Evolutionary conservation across 345 rosid genomes (phyloP), one percentile per base, ranked within the genome.

Genomic region (Turritis glabra): DNA sequence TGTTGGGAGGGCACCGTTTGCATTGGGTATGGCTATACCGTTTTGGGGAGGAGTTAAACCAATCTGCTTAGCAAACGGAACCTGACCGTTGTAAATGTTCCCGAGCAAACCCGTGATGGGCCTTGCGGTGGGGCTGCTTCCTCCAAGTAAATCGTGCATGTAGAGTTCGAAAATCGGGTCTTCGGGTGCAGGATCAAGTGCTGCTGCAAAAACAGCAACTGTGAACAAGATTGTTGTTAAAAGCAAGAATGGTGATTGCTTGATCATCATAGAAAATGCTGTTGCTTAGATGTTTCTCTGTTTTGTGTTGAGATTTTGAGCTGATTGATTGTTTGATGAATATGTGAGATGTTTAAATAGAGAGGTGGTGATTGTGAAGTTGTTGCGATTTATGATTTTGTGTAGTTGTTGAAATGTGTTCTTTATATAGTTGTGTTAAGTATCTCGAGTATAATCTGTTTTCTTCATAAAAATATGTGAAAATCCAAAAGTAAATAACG

Each of bases 91-190:
- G 80, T 92, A 95, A n/a, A 95, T 92, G 84, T 85, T 90, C 14
- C 99, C 99, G 18, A 90, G 85, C 83, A 95, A 74, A 72, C 99
- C 99, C 0, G 99, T 93, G 80, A 95, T 71, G 0, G 97, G 99
- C 66, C 97, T 86, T 0, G 97, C 96, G 0, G 97, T 90, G 2
- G 97, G 97, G 65, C 79, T 95, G 77, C 89, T 81, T 41, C 99
- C 99, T 2, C 97, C 97, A 0, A 92, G 92, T 70, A 92, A 75
- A 82, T 95, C 99, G 52, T 92, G 97, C 97, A 95, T 85, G 82
- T 83, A 95, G 60, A 95, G 81, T 72, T 95, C 99, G 12, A 95
- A 74, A 67, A 79, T 46, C 0, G 90, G 89, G 47, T 80, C 86
- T 76, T 72, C 80, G 14, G 60, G 86, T 15, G 74, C 73, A 41